Base-by-base conservation (phyloP, 805 yeast genomes). In the Myxozyma neotropica region DNA sequence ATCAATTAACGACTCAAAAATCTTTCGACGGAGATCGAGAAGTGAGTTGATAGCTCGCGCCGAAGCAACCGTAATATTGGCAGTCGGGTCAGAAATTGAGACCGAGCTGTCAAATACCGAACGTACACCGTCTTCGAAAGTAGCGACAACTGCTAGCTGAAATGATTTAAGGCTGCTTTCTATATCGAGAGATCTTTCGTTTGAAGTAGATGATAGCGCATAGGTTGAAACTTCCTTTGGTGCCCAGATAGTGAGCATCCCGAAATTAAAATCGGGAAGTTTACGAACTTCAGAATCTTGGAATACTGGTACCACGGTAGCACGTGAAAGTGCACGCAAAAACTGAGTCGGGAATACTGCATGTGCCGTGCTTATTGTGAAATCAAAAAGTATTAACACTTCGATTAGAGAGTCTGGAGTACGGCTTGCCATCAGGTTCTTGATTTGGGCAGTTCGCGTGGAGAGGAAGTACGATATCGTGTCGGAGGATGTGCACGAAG, bases 261-360 rank as follows among this genome's bases (percentile, higher is more conserved):
- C 8, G 45, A 61, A 61, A 29, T 61, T 62, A 19, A 61, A 40
- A 27, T 53, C 45, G 12, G 64, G 58, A 12, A 60, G 38, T 17
- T 48, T 21, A 17, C 38, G 27, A 24, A 61, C 38, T 8, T 50
- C 61, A 4, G 58, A 44, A 24, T 61, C 65, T 10, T 42, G 35
- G 3, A 61, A 45, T 4, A 56, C 51, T 4, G 65, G 57, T 10
- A 55, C 35, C 4, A 58, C 33, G 0, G 55, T 44, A 12, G 65
- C 46, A 17, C 54, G 45, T 8, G 50, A 13, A 15, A 60, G 40
- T 6, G 58, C 27, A 8, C 60, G 40, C 23, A 17, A 15, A 29
- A 58, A 59, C 21, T 58, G 60, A 3, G 45, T n/a, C 7, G 65
- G 60, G 36, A 61, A 61, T 6, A 61, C 17, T 12, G 65, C 12